A percentile compares a stretch with the other conserved stretches of the same genome.
phyloP scores from a whole-genome alignment of 176 grass and related monocot genomes.

The Pontederia crassipes region DNA sequence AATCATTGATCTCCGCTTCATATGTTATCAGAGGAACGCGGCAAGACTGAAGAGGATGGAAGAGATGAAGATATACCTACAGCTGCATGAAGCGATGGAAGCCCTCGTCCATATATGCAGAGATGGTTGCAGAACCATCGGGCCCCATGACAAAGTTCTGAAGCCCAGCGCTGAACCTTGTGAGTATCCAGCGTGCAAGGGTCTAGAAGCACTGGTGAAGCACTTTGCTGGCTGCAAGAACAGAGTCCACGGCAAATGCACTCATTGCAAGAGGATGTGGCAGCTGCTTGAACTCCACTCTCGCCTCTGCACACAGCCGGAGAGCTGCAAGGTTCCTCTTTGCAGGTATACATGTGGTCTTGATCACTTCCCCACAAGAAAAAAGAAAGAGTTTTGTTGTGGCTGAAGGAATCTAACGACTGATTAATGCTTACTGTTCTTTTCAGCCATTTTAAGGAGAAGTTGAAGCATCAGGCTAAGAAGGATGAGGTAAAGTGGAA shows the following conservation, averaged over 20 bases:
- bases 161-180: constrained; percentile 35
- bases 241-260: constrained; percentile 10
- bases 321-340: constrained; percentile 22
- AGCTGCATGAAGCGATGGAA: constrained; percentile 70
- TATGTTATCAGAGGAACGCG: constrained; percentile 35
- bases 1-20: no score
- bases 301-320: neutral
- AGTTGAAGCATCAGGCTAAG: constrained; percentile 13
- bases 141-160: constrained; percentile 55
- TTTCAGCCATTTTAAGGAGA: constrained; percentile 23
- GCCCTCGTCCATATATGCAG: constrained; percentile 72
- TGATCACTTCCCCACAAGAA: no score
- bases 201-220: constrained; percentile 6
- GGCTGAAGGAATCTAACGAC: no score
- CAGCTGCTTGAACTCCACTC: constrained; percentile 24
- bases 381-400: no score
- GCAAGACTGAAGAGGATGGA: constrained; percentile 34
- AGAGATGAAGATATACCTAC: constrained; percentile 57
- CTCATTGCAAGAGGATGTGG: constrained; percentile 24
- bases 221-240: constrained; percentile 24
- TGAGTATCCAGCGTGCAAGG: constrained; percentile 50
- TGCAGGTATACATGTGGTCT: constrained; percentile 7
- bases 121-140: constrained; percentile 76
- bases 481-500: constrained; percentile 27
- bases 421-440: neutral